Base-by-base conservation (phyloP, 164 flowering plant species). In the Piper betle region DNA sequence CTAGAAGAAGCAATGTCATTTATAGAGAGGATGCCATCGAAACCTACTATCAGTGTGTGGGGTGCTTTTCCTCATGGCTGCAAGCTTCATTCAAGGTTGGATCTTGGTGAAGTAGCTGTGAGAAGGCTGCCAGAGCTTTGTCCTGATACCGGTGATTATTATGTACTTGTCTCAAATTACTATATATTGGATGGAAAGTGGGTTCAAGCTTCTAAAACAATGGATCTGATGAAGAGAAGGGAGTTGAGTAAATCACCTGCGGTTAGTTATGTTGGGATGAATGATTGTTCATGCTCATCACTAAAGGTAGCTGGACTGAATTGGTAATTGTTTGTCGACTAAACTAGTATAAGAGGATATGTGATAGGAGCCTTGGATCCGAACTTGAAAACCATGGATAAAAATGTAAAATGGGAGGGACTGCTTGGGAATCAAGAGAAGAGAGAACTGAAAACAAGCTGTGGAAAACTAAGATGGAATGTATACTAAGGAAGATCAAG, bases 41-140 rank as follows among this genome's bases (percentile, higher is more conserved):
- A 69, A 62, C 83, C 87, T 16, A 80, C 75, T 69, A 74, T 66
- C 12, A 57, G 78, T 58, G 64, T 80, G 13, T 78, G 80, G 69
- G 86, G 83, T 50, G 85, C 94, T 58, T 79, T 86, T 60, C 84
- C 83, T 65, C 85, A 86, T 75, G 93, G 91, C 41, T 89, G 93
- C 65, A 73, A 75, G 41, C 73, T 83, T 9, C 75, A 84, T 64
- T 75, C 85, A 0, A 78, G 82, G 70, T 69, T 73, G 63, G 93
- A 83, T 56, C 74, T 86, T n/a, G 94, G 80, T 18, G 83, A 84
- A 70, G 57, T 64, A n/a, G 89, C 78, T 13, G 71, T 74, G 0
- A 78, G 41, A 70, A 80, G 68, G 69, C 78, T 86, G 87, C 73
- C 80, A 6, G 78, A 79, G 59, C 53, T 82, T 67, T 73, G 85